phyloP scores from a whole-genome alignment of 2,329 filamentous ascomycete genomes.

The Clarireedia homoeocarpa region DNA sequence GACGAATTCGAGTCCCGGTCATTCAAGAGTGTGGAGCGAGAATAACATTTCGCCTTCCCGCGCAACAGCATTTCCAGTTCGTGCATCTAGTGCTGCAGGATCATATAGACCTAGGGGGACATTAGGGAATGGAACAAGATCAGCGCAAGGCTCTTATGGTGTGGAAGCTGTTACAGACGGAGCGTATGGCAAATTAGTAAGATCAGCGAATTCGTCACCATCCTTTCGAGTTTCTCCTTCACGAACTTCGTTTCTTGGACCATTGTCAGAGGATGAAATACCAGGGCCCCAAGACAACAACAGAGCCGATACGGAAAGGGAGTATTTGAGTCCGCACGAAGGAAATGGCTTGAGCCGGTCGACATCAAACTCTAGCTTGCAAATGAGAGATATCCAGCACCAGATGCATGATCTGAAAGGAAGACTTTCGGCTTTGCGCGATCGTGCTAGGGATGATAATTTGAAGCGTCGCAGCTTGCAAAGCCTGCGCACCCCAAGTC shows the following conservation, averaged over 20 bases:
- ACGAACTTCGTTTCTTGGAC: slow-evolving; percentile 36
- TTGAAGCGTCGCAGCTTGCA: slow-evolving; percentile 54
- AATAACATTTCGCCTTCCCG: slow-evolving; percentile 41
- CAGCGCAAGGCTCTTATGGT: slow-evolving; percentile 5
- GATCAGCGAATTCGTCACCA: slow-evolving; percentile 13
- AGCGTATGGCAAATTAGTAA: slow-evolving; percentile 9
- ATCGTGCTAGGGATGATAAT: slow-evolving; percentile 56
- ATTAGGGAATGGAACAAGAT: background rate
- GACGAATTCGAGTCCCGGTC: slow-evolving; percentile 36
- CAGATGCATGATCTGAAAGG: slow-evolving; percentile 63
- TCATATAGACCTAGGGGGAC: slow-evolving; percentile 34
- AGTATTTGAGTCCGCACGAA: slow-evolving; percentile 15
- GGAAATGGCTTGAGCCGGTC: slow-evolving; percentile 24
- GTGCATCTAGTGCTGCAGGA: slow-evolving; percentile 57
- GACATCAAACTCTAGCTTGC: slow-evolving; percentile 29
- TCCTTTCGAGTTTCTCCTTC: slow-evolving; percentile 19
- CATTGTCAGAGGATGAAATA: slow-evolving; percentile 46
- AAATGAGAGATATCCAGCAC: slow-evolving; percentile 52
- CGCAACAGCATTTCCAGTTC: slow-evolving; percentile 38
- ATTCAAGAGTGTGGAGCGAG: slow-evolving; percentile 56
- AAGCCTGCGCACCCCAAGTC: slow-evolving; percentile 50
- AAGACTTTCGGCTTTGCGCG: slow-evolving; percentile 58
- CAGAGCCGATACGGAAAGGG: slow-evolving; percentile 19
- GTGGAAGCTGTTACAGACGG: slow-evolving; percentile 11
- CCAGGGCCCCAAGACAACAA: slow-evolving; percentile 21